These are phyloP conservation scores for Fusarium sp. DNA, from an alignment of 2,329 filamentous ascomycete genomes.

Conservation along the genomic window DNA sequence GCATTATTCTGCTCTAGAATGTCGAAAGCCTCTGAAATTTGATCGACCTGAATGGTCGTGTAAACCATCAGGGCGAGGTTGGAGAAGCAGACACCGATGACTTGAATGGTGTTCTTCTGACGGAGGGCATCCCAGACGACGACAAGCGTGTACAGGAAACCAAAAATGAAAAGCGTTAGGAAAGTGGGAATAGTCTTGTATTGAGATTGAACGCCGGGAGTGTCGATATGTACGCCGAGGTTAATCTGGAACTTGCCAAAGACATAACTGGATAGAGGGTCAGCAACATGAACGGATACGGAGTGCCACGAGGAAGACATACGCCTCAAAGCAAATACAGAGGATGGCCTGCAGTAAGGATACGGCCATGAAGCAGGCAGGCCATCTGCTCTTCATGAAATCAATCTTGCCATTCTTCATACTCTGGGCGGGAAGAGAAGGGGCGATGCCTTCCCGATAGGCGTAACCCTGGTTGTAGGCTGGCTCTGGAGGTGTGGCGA, in stretches of 20 bases:
- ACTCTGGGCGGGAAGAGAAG: slow-evolving; percentile 49
- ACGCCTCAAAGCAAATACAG: slow-evolving; percentile 88
- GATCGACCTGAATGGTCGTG: slow-evolving; percentile 90
- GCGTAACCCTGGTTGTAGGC: slow-evolving; percentile 52
- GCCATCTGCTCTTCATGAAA: slow-evolving; percentile 86
- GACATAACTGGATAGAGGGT: slow-evolving; percentile 72
- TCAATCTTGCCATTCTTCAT: slow-evolving; percentile 64
- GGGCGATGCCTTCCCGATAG: slow-evolving; percentile 52
- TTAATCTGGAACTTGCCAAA: slow-evolving; percentile 86
- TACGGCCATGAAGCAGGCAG: slow-evolving; percentile 82
- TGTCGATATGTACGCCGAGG: slow-evolving; percentile 56
- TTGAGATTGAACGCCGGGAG: slow-evolving; percentile 59
- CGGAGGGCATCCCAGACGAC: slow-evolving; percentile 93
- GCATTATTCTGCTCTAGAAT: slow-evolving; percentile 59
- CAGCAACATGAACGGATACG: slow-evolving; percentile 13
- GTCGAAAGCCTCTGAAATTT: slow-evolving; percentile 80
- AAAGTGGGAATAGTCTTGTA: slow-evolving; percentile 89
- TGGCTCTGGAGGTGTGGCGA: slow-evolving; percentile 47
- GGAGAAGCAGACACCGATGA: slow-evolving; percentile 93
- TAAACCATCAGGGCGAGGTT: slow-evolving; percentile 94
- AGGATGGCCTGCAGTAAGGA: slow-evolving; percentile 81
- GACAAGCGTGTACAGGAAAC: slow-evolving; percentile 90
- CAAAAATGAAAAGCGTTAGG: slow-evolving; percentile 95
- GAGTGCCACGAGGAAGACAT: slow-evolving; percentile 53
- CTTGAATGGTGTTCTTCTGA: slow-evolving; percentile 97